Conservation (phyloP, 139 green algal genomes). For the Auxenochlorella pyrenoidosa region DNA sequence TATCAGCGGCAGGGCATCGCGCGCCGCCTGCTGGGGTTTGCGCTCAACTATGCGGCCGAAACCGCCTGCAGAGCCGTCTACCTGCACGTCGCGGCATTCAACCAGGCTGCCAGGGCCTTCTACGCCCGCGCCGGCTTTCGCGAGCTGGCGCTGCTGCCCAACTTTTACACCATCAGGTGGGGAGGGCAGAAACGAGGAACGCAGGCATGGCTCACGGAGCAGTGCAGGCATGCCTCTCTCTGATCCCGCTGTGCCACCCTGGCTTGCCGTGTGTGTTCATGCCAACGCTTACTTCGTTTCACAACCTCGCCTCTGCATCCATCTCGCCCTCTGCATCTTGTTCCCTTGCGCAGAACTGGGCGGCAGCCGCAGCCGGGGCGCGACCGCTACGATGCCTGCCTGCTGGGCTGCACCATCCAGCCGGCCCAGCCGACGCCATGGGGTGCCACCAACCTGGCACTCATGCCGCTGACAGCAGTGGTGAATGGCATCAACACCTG, state of each 20-base stretch:
- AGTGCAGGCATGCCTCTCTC: not conserved
- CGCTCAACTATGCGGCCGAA: not conserved
- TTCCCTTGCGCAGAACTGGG: not conserved
- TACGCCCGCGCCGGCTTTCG: conserved; percentile 17
- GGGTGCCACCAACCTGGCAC: not conserved
- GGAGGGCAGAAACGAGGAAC: not conserved
- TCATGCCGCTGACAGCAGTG: not conserved
- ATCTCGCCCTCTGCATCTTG: not conserved
- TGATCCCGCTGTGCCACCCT: not conserved
- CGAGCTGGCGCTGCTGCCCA: conserved; percentile 15
- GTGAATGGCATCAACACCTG: conserved; percentile 11
- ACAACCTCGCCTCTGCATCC: too few species aligned
- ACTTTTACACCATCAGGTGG: conserved; percentile 26
- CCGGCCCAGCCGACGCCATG: not conserved
- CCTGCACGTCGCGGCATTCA: conserved; percentile 32
- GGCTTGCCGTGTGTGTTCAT: too few species aligned
- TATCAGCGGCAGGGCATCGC: conserved; percentile 24
- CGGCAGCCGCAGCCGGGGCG: conserved; percentile 4
- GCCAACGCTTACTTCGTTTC: not conserved
- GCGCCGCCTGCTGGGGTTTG: not conserved
- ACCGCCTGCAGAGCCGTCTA: conserved; percentile 6
- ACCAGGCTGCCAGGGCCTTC: conserved; percentile 4
- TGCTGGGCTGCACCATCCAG: conserved; percentile 3
- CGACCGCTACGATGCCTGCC: conserved; percentile 5
- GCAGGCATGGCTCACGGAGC: too few species aligned